Evolutionary conservation across 1,139 yeast genomes (phyloP).

Genomic region (Hansenula anomala): DNA sequence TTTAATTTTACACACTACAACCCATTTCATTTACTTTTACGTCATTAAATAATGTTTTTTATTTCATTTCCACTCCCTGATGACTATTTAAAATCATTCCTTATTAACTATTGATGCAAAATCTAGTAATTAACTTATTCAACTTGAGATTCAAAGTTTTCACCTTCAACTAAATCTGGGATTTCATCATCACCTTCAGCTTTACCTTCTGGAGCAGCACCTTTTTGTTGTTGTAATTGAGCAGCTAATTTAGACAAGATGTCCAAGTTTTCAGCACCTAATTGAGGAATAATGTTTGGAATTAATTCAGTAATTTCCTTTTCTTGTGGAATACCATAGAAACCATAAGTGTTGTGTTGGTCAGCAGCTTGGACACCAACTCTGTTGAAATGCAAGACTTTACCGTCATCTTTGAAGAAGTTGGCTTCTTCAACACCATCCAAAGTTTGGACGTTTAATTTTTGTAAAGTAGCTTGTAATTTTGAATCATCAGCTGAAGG

Average conservation of each 20-base stretch:
- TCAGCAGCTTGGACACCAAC: conserved; percentile 94
- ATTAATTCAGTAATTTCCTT: conserved; percentile 89
- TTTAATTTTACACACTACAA: too few relatives aligned
- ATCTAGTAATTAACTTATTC: conserved; percentile 48
- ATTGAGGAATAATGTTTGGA: conserved; percentile 93
- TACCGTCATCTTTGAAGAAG: conserved; percentile 96
- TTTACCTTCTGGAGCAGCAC: conserved; percentile 47
- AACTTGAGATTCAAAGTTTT: conserved; percentile 82
- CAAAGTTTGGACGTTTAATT: conserved; percentile 84
- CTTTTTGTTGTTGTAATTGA: conserved; percentile 65
- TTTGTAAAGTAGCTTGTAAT: conserved; percentile 84
- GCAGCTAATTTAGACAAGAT: conserved; percentile 88
- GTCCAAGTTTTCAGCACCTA: conserved; percentile 94
- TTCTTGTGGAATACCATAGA: conserved; percentile 94
- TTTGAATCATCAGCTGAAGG: conserved; percentile 82
- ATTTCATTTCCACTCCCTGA: too few relatives aligned
- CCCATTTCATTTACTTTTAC: too few relatives aligned
- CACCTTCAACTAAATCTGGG: conserved; percentile 94
- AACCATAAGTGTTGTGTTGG: conserved; percentile 87
- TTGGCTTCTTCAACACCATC: conserved; percentile 95
- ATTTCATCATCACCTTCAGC: conserved; percentile 43
- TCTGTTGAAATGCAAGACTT: conserved; percentile 91
- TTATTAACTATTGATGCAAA: too few relatives aligned
- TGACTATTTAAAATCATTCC: too few relatives aligned
- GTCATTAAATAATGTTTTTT: too few relatives aligned